Evolutionary conservation across 2,329 filamentous ascomycete genomes (phyloP), one percentile per base, ranked within the genome.

Genomic region (Aspergillus spinulosporus): DNA sequence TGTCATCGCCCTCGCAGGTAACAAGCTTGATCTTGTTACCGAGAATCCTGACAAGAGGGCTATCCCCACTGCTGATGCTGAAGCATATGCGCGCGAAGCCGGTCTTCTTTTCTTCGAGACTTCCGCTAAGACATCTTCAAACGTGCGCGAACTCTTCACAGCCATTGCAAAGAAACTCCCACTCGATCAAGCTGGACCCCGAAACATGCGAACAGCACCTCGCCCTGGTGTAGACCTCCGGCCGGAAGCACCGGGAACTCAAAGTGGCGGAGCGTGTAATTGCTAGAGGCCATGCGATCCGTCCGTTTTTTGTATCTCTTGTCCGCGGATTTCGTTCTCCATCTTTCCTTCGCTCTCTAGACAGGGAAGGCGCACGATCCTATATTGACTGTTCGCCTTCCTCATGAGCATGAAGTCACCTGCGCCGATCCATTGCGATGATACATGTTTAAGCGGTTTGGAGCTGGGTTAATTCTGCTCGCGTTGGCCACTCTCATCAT

Each of bases 91-190:
- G 52, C 88, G 87, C 64, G 94, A 99, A 77, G 92, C 93, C 49
- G 91, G 91, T 42, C 84, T 99, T 4, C 83, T 99, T 53, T 99
- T 99, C 82, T 99, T 99, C 74, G 94, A 99, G 77, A 99, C 94
- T 3, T 97, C 92, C 8, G 94, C 94, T 64, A 99, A 99, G 83
- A 96, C 93, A 37, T 89, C 92, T 56, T 92, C 96, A 78, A 99
- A 99, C 68, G 94, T 99, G 54, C 85, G 87, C 69, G 94, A 97
- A 66, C 82, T 99, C 52, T 99, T 99, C 78, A 97, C 93, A 42
- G 92, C 92, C 57, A 97, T 99, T 72, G 94, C 94, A 60, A 96
- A 94, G 87, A 97, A 96, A 78, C 82, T 99, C 64, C 94, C 94
- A 32, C 87, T 97, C 65, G 94, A 99, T 72, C 94, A 97, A 77